Evolutionary conservation across 73 alveolate species (phyloP).

Genomic region (Paramecium pentaurelia): DNA sequence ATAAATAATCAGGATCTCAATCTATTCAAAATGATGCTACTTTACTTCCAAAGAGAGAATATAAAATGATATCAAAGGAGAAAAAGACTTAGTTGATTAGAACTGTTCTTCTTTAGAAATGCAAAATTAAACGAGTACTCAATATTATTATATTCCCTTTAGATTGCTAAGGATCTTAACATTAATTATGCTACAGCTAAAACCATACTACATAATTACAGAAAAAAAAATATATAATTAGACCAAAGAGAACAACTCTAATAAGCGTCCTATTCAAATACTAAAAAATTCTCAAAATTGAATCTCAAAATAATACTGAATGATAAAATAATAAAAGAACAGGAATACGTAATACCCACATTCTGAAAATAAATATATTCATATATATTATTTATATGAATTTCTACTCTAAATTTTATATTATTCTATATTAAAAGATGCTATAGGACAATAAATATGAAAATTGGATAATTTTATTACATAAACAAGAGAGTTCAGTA

Average conservation of each 20-base stretch:
- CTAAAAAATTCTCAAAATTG: background rate
- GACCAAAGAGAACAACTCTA: background rate
- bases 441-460: background rate
- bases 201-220: slow-evolving; percentile 4
- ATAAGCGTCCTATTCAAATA: background rate
- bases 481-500: background rate
- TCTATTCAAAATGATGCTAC: background rate
- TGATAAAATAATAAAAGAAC: background rate
- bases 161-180: slow-evolving; percentile 37
- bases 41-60: background rate
- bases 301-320: background rate
- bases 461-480: background rate
- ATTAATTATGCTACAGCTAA: slow-evolving; percentile 42
- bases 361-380: background rate
- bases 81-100: background rate
- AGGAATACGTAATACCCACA: background rate
- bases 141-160: background rate
- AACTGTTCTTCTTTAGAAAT: slow-evolving; percentile 9
- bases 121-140: slow-evolving; percentile 17
- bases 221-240: background rate
- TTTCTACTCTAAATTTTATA: background rate
- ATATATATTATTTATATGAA: background rate
- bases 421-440: background rate
- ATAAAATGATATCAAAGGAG: background rate
- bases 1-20: background rate